Evolutionary conservation across 257 asterid species (phyloP).

Genomic region (Coffea canephora): DNA sequence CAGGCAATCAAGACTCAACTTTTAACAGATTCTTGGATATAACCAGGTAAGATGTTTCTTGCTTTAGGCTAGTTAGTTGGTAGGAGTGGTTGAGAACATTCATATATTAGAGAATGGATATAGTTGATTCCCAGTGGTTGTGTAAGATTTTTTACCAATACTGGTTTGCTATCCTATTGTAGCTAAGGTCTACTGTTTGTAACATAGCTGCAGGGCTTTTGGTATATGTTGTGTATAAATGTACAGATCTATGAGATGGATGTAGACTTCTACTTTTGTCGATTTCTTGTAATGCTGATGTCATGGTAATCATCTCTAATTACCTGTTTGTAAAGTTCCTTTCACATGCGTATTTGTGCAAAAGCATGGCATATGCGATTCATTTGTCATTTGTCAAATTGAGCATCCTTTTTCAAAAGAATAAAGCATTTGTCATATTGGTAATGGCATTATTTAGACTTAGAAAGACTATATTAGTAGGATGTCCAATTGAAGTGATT

Average conservation of each 20-base stretch:
- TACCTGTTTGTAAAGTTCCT: background rate
- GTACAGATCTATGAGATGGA: slow-evolving; percentile 9
- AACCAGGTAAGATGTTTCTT: background rate
- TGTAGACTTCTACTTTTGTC: background rate
- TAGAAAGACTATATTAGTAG: background rate
- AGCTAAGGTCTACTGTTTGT: background rate
- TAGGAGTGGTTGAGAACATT: background rate
- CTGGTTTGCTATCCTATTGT: background rate
- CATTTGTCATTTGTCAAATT: background rate
- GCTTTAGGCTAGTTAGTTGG: slow-evolving; percentile 6
- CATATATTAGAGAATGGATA: background rate
- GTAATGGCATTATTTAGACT: background rate
- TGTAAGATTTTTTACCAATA: background rate
- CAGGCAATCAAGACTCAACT: background rate
- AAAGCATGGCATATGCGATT: background rate
- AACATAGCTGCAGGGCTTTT: background rate
- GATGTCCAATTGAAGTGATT: background rate
- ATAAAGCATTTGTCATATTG: background rate
- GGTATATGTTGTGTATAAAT: background rate
- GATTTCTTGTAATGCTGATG: background rate
- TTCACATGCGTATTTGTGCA: background rate
- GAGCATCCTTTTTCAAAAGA: background rate
- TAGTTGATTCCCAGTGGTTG: background rate
- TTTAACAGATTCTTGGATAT: background rate
- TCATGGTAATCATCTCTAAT: background rate